phyloP scores from a whole-genome alignment of 257 asterid genomes.

The Jacaranda copaia region DNA sequence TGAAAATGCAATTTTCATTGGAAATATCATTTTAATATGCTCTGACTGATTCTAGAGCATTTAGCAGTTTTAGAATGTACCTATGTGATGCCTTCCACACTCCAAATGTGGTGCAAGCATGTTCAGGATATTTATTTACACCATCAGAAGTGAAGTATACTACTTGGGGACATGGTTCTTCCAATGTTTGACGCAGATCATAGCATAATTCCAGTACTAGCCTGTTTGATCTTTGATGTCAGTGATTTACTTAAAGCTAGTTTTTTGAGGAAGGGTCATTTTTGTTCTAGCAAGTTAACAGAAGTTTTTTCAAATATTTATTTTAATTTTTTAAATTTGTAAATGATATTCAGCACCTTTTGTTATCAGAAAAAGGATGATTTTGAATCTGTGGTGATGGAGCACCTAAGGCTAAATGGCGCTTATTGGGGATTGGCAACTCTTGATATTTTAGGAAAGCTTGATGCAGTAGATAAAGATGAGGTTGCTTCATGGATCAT shows the following conservation, averaged over 20 bases:
- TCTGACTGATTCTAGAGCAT: background rate
- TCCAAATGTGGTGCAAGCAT: background rate
- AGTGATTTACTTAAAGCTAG: slow-evolving; percentile 2
- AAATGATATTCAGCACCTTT: slow-evolving; percentile 11
- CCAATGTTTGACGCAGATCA: background rate
- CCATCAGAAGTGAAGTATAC: background rate
- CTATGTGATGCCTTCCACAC: background rate
- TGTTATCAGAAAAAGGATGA: slow-evolving; percentile 71
- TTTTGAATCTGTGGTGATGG: slow-evolving; percentile 85
- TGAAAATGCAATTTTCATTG: too few species aligned
- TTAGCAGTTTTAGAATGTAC: background rate
- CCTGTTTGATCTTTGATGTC: background rate
- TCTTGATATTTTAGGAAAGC: slow-evolving; percentile 83
- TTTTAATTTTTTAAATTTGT: background rate
- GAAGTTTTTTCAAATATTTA: background rate
- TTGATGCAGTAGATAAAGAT: slow-evolving; percentile 72
- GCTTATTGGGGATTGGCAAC: slow-evolving; percentile 98
- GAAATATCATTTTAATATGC: background rate
- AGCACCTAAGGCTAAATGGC: slow-evolving; percentile 88
- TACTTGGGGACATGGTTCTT: background rate
- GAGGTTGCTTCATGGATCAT: slow-evolving; percentile 85
- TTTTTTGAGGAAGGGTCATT: slow-evolving; percentile 5
- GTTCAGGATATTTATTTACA: background rate
- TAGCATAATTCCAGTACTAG: background rate
- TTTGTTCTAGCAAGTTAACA: slow-evolving; percentile 23